These are phyloP conservation scores for Rhexocercosporidium sp. DNA, from an alignment of 2,329 filamentous ascomycete genomes.

Conservation along the genomic window DNA sequence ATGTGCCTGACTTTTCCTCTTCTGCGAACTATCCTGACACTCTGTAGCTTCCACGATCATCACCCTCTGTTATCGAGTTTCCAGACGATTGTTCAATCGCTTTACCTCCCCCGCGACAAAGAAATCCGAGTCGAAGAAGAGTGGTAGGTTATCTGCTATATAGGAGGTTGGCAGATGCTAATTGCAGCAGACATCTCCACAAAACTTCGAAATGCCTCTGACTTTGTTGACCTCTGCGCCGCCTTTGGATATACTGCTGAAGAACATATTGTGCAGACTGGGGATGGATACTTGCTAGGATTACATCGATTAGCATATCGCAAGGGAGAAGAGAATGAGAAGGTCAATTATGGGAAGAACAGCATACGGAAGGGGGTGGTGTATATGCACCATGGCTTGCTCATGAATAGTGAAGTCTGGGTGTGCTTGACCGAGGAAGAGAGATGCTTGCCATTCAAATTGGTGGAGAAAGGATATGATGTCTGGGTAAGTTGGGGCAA, in stretches of 20 bases:
- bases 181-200: slow-evolving; percentile 63
- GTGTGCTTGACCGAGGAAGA: slow-evolving; percentile 88
- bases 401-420: slow-evolving; percentile 99
- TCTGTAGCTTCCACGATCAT: slow-evolving; percentile 76
- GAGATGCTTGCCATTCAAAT: slow-evolving; percentile 83
- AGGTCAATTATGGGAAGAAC: slow-evolving; percentile 73
- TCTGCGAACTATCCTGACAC: slow-evolving; percentile 16
- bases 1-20: slow-evolving; percentile 44
- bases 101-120: slow-evolving; percentile 74
- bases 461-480: slow-evolving; percentile 92
- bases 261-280: slow-evolving; percentile 94
- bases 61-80: slow-evolving; percentile 80
- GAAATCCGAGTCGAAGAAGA: slow-evolving; percentile 70
- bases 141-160: slow-evolving; percentile 64
- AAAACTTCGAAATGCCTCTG: slow-evolving; percentile 83
- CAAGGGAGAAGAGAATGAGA: slow-evolving; percentile 78
- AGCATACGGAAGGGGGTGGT: slow-evolving; percentile 82
- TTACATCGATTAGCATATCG: slow-evolving; percentile 85
- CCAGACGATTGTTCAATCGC: slow-evolving; percentile 80
- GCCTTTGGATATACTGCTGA: slow-evolving; percentile 92
- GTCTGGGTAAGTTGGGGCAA: slow-evolving; percentile 74
- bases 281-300: slow-evolving; percentile 90
- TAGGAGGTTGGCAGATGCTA: slow-evolving; percentile 62
- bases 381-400: slow-evolving; percentile 91
- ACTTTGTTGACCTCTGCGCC: slow-evolving; percentile 93